Evolutionary conservation across 768 basidiomycete genomes (phyloP).

Genomic region (Amyloporia xantha): DNA sequence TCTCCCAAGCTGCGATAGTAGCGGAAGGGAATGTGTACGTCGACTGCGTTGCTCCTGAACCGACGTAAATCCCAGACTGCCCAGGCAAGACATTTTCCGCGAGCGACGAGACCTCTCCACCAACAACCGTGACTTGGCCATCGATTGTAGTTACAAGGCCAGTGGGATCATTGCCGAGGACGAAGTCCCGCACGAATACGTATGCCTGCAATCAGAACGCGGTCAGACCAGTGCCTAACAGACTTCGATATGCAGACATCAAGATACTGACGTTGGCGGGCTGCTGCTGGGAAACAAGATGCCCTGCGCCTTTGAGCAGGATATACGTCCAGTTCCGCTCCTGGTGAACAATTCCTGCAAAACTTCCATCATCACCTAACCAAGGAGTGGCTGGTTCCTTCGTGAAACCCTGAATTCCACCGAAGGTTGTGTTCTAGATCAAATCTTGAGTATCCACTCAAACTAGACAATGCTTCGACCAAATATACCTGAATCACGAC

Average conservation of each 20-base stretch:
- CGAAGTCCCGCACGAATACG: conserved; percentile 53
- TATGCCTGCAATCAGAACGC: background rate
- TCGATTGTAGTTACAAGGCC: conserved; percentile 41
- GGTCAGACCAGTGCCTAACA: too few relatives aligned
- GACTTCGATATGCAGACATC: too few relatives aligned
- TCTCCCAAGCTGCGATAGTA: conserved; percentile 27
- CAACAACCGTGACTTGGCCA: conserved; percentile 30
- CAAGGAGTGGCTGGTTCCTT: conserved; percentile 63
- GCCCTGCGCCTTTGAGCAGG: conserved; percentile 33
- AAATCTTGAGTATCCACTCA: background rate
- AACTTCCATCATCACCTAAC: conserved; percentile 49
- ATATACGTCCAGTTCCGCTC: conserved; percentile 55
- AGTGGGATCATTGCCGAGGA: conserved; percentile 54
- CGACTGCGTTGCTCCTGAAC: conserved; percentile 27
- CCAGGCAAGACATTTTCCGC: conserved; percentile 45
- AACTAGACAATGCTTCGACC: background rate
- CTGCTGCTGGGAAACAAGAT: conserved; percentile 31
- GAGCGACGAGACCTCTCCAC: conserved; percentile 45
- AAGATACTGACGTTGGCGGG: conserved; percentile 44
- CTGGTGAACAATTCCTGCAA: conserved; percentile 67
- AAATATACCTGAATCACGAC: conserved; percentile 51
- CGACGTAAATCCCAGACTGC: conserved; percentile 49
- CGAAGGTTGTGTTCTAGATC: conserved; percentile 68
- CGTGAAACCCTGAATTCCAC: conserved; percentile 70
- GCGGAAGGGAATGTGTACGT: conserved; percentile 22